Evolutionary conservation across 352 stramenopile species (phyloP).

Genomic region (Phytophthora pluvialis): DNA sequence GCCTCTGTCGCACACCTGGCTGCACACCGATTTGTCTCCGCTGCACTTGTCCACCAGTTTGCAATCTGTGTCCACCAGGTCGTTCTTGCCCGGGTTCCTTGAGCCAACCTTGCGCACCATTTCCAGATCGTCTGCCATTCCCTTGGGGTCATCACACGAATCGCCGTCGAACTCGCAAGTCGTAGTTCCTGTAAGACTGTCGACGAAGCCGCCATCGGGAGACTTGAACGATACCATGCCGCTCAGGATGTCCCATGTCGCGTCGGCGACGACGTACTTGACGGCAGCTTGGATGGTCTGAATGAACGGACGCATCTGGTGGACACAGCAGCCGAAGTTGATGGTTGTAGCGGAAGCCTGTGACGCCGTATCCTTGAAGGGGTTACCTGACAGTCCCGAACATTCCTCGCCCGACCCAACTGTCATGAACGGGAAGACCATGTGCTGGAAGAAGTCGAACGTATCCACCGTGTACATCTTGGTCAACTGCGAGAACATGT

Average conservation of each 20-base stretch:
- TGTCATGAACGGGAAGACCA: constrained; percentile 60
- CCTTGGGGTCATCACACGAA: constrained; percentile 46
- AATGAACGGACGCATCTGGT: constrained; percentile 55
- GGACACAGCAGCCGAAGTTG: constrained; percentile 57
- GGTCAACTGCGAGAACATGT: constrained; percentile 53
- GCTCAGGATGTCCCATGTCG: constrained; percentile 46
- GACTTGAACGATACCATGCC: constrained; percentile 52
- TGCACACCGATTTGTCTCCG: constrained; percentile 50
- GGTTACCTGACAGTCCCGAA: constrained; percentile 41
- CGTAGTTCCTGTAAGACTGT: constrained; percentile 42
- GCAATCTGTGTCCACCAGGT: constrained; percentile 45
- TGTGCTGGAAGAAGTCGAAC: constrained; percentile 56
- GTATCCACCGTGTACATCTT: constrained; percentile 45
- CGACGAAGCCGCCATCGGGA: constrained; percentile 39
- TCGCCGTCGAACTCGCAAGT: constrained; percentile 44
- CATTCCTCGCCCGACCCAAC: constrained; percentile 42
- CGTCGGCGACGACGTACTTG: constrained; percentile 41
- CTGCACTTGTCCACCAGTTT: constrained; percentile 51
- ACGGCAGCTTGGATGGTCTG: constrained; percentile 46
- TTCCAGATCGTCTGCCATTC: constrained; percentile 36
- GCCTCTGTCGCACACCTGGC: constrained; percentile 51
- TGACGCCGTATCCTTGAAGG: constrained; percentile 47
- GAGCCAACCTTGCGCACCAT: constrained; percentile 33
- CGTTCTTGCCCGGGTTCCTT: constrained; percentile 54
- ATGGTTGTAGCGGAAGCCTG: constrained; percentile 39